Conservation (phyloP, 2,329 filamentous ascomycete genomes). For the Truncatella angustata region DNA sequence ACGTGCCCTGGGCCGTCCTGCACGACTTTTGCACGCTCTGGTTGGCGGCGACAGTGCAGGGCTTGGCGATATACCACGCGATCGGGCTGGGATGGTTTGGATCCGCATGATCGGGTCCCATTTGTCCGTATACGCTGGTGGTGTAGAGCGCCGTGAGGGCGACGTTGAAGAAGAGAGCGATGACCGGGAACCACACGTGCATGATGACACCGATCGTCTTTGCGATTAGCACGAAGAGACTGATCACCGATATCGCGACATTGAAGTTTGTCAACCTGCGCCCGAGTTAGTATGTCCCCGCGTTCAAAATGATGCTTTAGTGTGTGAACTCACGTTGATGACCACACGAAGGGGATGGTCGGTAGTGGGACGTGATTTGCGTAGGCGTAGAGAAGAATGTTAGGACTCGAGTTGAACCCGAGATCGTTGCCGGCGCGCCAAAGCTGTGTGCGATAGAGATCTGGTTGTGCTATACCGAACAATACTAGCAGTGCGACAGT, state of each 20-base stretch:
- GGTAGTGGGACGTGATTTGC: conserved; percentile 67
- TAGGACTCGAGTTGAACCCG: conserved; percentile 73
- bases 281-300: neutral
- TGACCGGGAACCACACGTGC: conserved; percentile 66
- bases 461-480: conserved; percentile 70
- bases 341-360: conserved; percentile 69
- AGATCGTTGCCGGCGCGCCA: conserved; percentile 71
- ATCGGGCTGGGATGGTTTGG: conserved; percentile 57
- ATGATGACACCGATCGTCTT: conserved; percentile 70
- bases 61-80: conserved; percentile 74
- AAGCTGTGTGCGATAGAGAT: conserved; percentile 68
- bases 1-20: conserved; percentile 64
- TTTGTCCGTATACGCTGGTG: conserved; percentile 67
- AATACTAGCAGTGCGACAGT: conserved; percentile 66
- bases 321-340: conserved; percentile 57
- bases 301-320: neutral
- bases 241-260: conserved; percentile 72
- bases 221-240: conserved; percentile 71
- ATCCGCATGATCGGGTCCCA: conserved; percentile 71
- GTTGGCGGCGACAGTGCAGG: conserved; percentile 60
- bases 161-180: conserved; percentile 58
- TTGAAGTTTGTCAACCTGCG: conserved; percentile 71
- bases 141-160: conserved; percentile 61
- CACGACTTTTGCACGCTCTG: conserved; percentile 58
- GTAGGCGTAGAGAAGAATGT: conserved; percentile 67